A percentile compares a stretch with the other conserved stretches of the same genome.
These are phyloP conservation scores for Coemansia sp. DNA, from an alignment of 192 early-diverging fungal genomes.

Conservation along the genomic window DNA sequence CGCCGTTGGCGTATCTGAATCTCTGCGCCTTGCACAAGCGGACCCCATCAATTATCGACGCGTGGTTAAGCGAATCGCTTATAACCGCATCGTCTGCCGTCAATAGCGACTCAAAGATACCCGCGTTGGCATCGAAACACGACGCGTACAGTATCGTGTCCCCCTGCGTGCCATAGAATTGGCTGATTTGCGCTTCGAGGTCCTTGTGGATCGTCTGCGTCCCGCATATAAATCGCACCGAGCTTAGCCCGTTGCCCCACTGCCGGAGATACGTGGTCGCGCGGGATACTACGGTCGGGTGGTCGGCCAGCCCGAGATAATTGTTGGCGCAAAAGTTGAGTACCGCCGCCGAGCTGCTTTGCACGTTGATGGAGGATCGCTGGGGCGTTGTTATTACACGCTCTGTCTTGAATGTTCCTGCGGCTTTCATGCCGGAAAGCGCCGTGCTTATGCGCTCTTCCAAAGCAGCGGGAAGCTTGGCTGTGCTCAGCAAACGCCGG, in stretches of 20 bases:
- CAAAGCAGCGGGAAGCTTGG: conserved; percentile 29
- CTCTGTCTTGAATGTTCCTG: conserved; percentile 69
- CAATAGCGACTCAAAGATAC: conserved; percentile 63
- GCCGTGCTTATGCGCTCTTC: conserved; percentile 48
- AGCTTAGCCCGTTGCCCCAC: conserved; percentile 64
- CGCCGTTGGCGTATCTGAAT: conserved; percentile 68
- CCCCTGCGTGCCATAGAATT: conserved; percentile 55
- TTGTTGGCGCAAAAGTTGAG: conserved; percentile 74
- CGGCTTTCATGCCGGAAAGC: conserved; percentile 57
- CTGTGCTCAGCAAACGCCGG: conserved; percentile 2
- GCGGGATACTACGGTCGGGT: conserved; percentile 56
- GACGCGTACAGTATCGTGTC: conserved; percentile 70
- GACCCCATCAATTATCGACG: conserved; percentile 70
- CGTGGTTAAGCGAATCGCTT: conserved; percentile 60
- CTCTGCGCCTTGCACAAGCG: conserved; percentile 65
- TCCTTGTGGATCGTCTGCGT: conserved; percentile 70
- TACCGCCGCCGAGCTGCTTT: conserved; percentile 35
- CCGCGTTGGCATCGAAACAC: conserved; percentile 72
- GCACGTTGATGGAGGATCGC: conserved; percentile 55
- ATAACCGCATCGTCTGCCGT: conserved; percentile 59
- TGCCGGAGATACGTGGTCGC: conserved; percentile 56
- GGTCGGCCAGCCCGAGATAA: conserved; percentile 65
- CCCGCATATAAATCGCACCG: conserved; percentile 72
- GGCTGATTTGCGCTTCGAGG: conserved; percentile 57
- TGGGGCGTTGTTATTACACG: conserved; percentile 63